These are phyloP conservation scores for Nadsonia commutata DNA, from an alignment of 1,139 yeast species.

Conservation along the genomic window DNA sequence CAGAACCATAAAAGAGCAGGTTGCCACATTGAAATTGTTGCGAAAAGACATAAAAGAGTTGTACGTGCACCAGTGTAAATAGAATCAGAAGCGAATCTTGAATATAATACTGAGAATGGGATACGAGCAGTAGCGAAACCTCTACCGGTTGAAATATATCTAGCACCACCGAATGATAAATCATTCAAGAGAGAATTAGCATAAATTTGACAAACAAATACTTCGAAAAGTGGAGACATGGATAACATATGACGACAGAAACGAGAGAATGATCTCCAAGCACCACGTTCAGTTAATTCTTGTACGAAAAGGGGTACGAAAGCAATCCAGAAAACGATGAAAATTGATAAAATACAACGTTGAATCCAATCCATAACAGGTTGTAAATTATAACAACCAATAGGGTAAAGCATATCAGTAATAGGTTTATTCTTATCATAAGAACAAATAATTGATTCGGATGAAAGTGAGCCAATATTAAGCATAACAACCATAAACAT, in stretches of 20 bases:
- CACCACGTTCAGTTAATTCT: slow-evolving; percentile 94
- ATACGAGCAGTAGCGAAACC: slow-evolving; percentile 98
- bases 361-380: slow-evolving; percentile 95
- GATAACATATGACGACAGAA: slow-evolving; percentile 80
- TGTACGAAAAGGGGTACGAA: slow-evolving; percentile 93
- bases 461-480: slow-evolving; percentile 82
- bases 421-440: slow-evolving; percentile 76
- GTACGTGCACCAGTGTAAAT: slow-evolving; percentile 94
- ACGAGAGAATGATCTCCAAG: slow-evolving; percentile 90
- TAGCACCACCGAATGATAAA: slow-evolving; percentile 97
- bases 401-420: slow-evolving; percentile 71
- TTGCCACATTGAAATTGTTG: slow-evolving; percentile 93
- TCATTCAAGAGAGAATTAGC: slow-evolving; percentile 84
- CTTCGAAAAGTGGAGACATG: slow-evolving; percentile 93
- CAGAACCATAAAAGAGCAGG: slow-evolving; percentile 97
- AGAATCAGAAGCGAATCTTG: slow-evolving; percentile 95
- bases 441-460: slow-evolving; percentile 73
- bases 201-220: slow-evolving; percentile 94
- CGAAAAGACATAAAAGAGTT: slow-evolving; percentile 75
- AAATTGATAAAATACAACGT: slow-evolving; percentile 93
- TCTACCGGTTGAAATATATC: slow-evolving; percentile 98
- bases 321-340: slow-evolving; percentile 96
- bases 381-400: slow-evolving; percentile 83
- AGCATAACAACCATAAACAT: slow-evolving; percentile 82
- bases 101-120: slow-evolving; percentile 87